Evolutionary conservation across 192 early-diverging fungal species (phyloP), one percentile per base, ranked within the genome.

Genomic region (Umbelopsis isabellina): DNA sequence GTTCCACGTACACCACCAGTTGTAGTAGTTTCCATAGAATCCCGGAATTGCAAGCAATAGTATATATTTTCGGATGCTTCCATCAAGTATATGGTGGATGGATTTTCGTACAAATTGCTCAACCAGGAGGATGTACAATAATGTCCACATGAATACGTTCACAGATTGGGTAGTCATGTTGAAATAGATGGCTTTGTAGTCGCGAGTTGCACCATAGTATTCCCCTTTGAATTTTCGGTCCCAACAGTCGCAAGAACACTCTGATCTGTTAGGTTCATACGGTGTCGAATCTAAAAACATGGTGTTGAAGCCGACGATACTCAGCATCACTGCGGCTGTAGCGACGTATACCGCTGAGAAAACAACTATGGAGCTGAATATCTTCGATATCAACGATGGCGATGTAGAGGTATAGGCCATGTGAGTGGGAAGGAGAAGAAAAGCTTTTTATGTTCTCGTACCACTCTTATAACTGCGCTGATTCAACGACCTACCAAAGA

Each of bases 1-100:
- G 41, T 70, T 70, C 69, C 69, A 70, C 9, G 69, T 70, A 10
- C 22, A 33, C 69, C 69, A 70, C 69, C 69, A 70, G 49, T 70
- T 70, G 22, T 70, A 70, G 20, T 53, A 70, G 41, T 70, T 33
- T 13, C 50, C 69, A 18, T 70, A 70, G 41, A 70, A 70, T 22
- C 49, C 52, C 7, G 41, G 23, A 37, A 70, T 30, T 1, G 48
- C 0, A 18, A 50, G 25, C 18, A 55, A 16, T 5, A 70, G 22
- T 15, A 70, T 44, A 16, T 27, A 27, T 20, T 44, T 53, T 8
- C 51, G 46, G 7, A 70, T 5, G 18, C 69, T 44, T 18, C 47
- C 46, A 30, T 23, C 41, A 6, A 53, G 4, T 15, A 70, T 20
- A 8, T 23, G 52, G 22, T 53, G 41, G 33, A 70, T 30, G 16